phyloP scores from a whole-genome alignment of 2,329 filamentous ascomycete genomes.

The Exophiala calicioides region DNA sequence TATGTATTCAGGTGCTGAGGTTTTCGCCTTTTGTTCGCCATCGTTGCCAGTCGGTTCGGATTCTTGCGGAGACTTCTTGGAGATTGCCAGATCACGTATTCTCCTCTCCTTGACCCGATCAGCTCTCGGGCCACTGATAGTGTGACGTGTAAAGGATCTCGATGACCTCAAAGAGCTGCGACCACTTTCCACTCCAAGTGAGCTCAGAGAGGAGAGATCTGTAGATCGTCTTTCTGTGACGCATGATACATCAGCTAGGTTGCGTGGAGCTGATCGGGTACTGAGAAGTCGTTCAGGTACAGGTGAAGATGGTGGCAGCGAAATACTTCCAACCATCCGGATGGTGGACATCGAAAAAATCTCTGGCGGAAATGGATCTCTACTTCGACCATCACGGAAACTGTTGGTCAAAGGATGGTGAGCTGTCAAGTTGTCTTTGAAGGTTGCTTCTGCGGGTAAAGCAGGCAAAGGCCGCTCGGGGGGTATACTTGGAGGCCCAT shows the following conservation, averaged over 20 bases:
- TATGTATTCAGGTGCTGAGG: background rate
- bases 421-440: background rate
- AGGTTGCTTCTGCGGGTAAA: conserved; percentile 14
- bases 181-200: background rate
- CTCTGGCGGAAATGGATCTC: conserved; percentile 55
- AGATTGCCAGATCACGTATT: conserved; percentile 19
- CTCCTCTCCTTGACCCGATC: conserved; percentile 20
- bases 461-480: conserved; percentile 25
- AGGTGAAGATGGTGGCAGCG: too few species aligned
- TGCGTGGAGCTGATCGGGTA: background rate
- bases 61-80: background rate
- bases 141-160: conserved; percentile 8
- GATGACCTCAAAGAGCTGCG: conserved; percentile 4
- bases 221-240: background rate
- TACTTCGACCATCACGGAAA: background rate
- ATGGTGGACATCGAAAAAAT: conserved; percentile 53
- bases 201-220: conserved; percentile 2
- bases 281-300: too few species aligned
- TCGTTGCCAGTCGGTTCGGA: background rate
- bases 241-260: background rate
- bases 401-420: background rate
- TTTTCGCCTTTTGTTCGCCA: too few species aligned
- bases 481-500: conserved; percentile 22
- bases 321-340: conserved; percentile 43
- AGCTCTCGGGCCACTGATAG: conserved; percentile 12